Evolutionary conservation across 129 eudicot genomes (phyloP).

Genomic region (Chrysanthemum seticuspe): DNA sequence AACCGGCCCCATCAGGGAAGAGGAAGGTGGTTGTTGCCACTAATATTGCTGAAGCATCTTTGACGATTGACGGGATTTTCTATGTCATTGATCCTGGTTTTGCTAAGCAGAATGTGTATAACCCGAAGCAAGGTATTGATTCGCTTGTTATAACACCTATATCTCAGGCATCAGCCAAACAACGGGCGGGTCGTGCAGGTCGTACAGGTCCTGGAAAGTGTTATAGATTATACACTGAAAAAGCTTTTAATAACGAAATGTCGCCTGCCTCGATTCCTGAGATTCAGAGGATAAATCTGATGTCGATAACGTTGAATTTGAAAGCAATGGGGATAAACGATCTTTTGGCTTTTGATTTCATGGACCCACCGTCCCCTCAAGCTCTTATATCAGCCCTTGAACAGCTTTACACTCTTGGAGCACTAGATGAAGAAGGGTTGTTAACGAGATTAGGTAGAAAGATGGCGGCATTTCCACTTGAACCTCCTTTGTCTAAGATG

Average conservation of each 20-base stretch:
- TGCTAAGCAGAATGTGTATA: slow-evolving; percentile 30
- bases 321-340: slow-evolving; percentile 93
- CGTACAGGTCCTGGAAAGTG: slow-evolving; percentile 55
- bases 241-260: slow-evolving; percentile 83
- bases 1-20: slow-evolving; percentile 90
- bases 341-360: slow-evolving; percentile 69
- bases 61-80: slow-evolving; percentile 48
- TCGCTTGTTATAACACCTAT: slow-evolving; percentile 36
- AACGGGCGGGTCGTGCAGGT: slow-evolving; percentile 58
- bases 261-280: slow-evolving; percentile 81
- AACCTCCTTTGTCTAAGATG: slow-evolving; percentile 89
- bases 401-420: slow-evolving; percentile 80
- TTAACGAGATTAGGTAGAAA: slow-evolving; percentile 79
- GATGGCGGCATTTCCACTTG: slow-evolving; percentile 87
- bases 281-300: slow-evolving; percentile 62
- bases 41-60: slow-evolving; percentile 49
- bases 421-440: slow-evolving; percentile 84
- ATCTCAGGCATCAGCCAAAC: slow-evolving; percentile 42
- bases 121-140: slow-evolving; percentile 40
- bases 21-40: slow-evolving; percentile 64
- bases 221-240: slow-evolving; percentile 55
- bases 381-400: slow-evolving; percentile 85
- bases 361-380: slow-evolving; percentile 88
- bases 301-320: slow-evolving; percentile 50
- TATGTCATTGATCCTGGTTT: slow-evolving; percentile 51